A percentile compares a stretch with the other conserved stretches of the same genome.
phyloP scores from a whole-genome alignment of 768 basidiomycete species.

The Pulveroboletus frians region DNA sequence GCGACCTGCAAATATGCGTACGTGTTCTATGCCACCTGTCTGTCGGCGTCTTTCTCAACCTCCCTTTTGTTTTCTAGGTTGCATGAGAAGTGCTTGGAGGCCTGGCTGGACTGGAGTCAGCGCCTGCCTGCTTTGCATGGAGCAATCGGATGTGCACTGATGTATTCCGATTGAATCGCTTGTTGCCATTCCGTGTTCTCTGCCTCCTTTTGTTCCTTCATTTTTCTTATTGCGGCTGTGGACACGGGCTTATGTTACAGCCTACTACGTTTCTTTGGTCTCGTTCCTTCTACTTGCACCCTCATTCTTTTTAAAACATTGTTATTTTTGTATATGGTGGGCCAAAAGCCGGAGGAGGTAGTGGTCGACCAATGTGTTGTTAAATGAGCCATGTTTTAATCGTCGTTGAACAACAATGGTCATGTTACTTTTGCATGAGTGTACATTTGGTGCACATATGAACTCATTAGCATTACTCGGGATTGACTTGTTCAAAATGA shows the following conservation, averaged over 20 bases:
- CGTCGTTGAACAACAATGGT: no score
- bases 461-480: no score
- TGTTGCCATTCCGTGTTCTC: not conserved
- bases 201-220: no score
- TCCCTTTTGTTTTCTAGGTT: constrained; percentile 31
- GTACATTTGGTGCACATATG: no score
- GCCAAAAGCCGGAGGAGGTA: no score
- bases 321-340: no score
- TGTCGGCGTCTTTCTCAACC: not conserved
- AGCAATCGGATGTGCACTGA: constrained; percentile 34
- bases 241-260: constrained; percentile 12
- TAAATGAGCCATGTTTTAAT: no score
- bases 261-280: constrained; percentile 3
- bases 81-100: constrained; percentile 54
- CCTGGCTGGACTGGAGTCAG: constrained; percentile 55
- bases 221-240: no score
- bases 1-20: constrained; percentile 57
- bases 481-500: no score
- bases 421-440: no score
- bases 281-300: constrained; percentile 4
- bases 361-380: no score
- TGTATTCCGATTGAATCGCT: not conserved
- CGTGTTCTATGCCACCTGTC: constrained; percentile 11
- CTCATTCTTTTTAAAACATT: no score
- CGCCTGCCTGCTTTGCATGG: constrained; percentile 64